Conservation (phyloP, 805 yeast species). For the Sungouiozyma intestinalis region DNA sequence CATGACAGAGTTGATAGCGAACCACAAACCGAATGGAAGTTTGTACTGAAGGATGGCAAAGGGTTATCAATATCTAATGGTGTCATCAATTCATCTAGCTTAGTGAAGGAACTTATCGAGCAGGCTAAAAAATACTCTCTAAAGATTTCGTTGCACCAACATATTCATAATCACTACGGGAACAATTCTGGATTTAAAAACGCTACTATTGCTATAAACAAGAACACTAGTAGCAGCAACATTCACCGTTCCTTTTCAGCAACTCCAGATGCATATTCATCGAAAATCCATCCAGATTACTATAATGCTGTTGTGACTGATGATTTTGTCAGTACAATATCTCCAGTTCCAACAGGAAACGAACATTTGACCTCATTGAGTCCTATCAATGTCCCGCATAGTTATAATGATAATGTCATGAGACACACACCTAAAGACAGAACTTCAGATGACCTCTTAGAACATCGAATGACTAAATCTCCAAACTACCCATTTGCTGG, state of each 20-base stretch:
- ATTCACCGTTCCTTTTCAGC: not conserved
- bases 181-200: not conserved
- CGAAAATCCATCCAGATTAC: not conserved
- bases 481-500: not conserved
- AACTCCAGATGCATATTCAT: not conserved
- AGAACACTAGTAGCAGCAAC: not conserved
- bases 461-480: not conserved
- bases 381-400: not conserved
- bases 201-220: not conserved
- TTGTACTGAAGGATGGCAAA: slow-evolving; percentile 37
- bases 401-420: no score
- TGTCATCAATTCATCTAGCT: slow-evolving; percentile 39
- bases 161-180: slow-evolving; percentile 66
- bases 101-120: slow-evolving; percentile 47
- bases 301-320: not conserved
- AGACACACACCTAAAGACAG: not conserved
- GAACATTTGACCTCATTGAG: not conserved
- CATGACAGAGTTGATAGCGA: slow-evolving; percentile 3
- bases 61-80: slow-evolving; percentile 43
- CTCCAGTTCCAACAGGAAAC: not conserved
- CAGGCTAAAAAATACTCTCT: slow-evolving; percentile 49
- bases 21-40: slow-evolving; percentile 50
- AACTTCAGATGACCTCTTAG: not conserved
- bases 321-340: not conserved
- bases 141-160: slow-evolving; percentile 70